Base-by-base conservation (phyloP, 2,329 filamentous ascomycete species). In the Colletotrichum orchidophilum region DNA sequence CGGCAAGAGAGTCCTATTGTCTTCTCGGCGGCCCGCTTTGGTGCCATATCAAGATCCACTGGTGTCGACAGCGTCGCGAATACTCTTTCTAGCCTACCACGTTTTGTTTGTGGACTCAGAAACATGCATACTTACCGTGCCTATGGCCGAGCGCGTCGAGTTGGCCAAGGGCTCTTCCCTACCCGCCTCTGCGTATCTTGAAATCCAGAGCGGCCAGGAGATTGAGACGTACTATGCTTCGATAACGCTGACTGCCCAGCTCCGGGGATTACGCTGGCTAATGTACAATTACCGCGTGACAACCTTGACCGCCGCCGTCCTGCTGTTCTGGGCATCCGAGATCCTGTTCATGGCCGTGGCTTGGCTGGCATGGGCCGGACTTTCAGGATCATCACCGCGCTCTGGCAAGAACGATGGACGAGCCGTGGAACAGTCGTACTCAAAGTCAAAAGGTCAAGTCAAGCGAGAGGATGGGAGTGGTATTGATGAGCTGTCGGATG, bases 241-340 rank as follows among this genome's bases (percentile, higher is more conserved):
- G 15, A 86, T 97, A 39, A 87, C 87, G 3, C 90, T 98, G 73
- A 90, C 88, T 31, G 95, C 96, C 5, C 88, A 90, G 63, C 90
- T 98, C 74, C 87, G 88, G 12, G 96, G 96, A 0, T 80, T 98
- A 72, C 85, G 93, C 59, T 96, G 93, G 90, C 76, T 95, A 66
- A 97, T 99, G 93, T 96, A 96, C 77, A 91, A 94, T 72, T 92
- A 96, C 82, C 90, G 93, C 13, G 77, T 96, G 42, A 80, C 90
- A 1, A 91, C 91, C 5, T 95, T 94, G 70, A 63, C 93, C 0
- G 77, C 91, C 1, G 93, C 95, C 76, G 93, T 91, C 0, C 80
- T 84, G 0, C 75, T 89, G 0, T 98, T 98, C 81, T 98, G 95
- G 94, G 78, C 84, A 1, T 89, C 90, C 13, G 94, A 96, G 77